Conservation (phyloP, 2,329 filamentous ascomycete species). For the Cylindrodendrum hubeiense region DNA sequence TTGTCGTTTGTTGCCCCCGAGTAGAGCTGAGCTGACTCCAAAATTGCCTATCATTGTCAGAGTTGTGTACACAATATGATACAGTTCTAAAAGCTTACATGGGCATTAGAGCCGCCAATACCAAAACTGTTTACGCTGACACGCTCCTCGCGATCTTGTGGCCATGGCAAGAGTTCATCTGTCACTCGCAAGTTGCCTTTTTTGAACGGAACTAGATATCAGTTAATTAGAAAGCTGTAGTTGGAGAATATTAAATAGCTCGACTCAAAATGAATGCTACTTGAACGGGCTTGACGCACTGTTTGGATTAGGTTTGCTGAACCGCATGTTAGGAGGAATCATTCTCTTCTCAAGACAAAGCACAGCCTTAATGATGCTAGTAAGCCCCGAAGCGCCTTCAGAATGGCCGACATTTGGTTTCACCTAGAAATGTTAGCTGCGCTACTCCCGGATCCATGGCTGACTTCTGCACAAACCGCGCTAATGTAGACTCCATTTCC, state of each 20-base stretch:
- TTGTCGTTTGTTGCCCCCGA: neutral
- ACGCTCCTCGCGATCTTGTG: constrained; percentile 38
- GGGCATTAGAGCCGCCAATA: constrained; percentile 54
- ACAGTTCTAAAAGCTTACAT: constrained; percentile 25
- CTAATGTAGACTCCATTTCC: too few relatives aligned
- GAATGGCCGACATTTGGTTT: constrained; percentile 56
- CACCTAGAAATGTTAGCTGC: constrained; percentile 50
- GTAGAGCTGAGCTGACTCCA: constrained; percentile 29
- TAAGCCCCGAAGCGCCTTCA: constrained; percentile 49
- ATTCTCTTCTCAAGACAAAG: constrained; percentile 47
- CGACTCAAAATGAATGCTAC: too few relatives aligned
- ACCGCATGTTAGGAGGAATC: constrained; percentile 51
- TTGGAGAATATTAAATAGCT: too few relatives aligned
- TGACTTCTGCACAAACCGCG: too few relatives aligned
- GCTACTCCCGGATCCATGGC: constrained; percentile 60
- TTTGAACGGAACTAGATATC: constrained; percentile 44
- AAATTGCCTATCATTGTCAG: constrained; percentile 21
- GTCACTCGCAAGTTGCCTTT: constrained; percentile 44
- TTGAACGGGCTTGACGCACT: too few relatives aligned
- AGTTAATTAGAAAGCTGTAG: too few relatives aligned
- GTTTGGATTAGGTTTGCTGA: constrained; percentile 42
- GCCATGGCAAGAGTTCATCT: constrained; percentile 39
- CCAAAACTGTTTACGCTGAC: constrained; percentile 55
- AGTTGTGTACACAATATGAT: too few relatives aligned
- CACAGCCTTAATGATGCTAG: constrained; percentile 48